Base-by-base conservation (phyloP, 345 rosid species). In the Schrenkiella parvula region DNA sequence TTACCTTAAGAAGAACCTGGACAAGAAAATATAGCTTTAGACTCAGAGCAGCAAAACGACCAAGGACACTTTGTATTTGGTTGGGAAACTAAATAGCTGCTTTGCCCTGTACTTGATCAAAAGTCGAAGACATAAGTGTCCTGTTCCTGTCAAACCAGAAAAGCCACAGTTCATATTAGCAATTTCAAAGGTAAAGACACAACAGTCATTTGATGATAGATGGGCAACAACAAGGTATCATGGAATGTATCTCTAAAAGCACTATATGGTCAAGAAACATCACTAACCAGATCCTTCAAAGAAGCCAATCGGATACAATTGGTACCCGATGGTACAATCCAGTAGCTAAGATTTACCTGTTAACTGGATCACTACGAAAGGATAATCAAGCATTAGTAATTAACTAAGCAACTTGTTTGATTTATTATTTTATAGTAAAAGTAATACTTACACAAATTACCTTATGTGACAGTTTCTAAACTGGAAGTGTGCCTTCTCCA, bases 401-500 rank as follows among this genome's bases (percentile, higher is more conserved):
- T 10, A 51, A 15, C 32, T 28, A 28, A 26, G 32, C 8, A 71
- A 21, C 43, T 38, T 42, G 32, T 21, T 14, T 60, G 8, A 15
- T 22, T 34, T 32, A 51, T 50, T 50, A 25, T 51, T 51, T 50
- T 12, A 23, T 38, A 48, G 19, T 18, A 8, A 61, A 12, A 34
- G 46, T 13, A 35, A 48, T 21, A 46, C 60, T 59, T 39, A 32
- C 19, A 58, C 21, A 32, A 18, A 14, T 17, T 34, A 65, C 78
- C 72, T 65, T 60, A 26, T 65, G 59, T 46, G 25, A 46, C 39
- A 43, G 48, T 26, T 73, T 55, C 77, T 54, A 34, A 44, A 14
- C 64, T 15, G 22, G 1, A 53, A 31, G 26, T 52, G 38, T 15
- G 31, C 64, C 60, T 78, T 66, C 55, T 64, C 56, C 58, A 38